A percentile compares a stretch with the other conserved stretches of the same genome.
These are phyloP conservation scores for Podospora pseudopauciseta DNA, from an alignment of 495 filamentous ascomycete genomes.

Conservation along the genomic window DNA sequence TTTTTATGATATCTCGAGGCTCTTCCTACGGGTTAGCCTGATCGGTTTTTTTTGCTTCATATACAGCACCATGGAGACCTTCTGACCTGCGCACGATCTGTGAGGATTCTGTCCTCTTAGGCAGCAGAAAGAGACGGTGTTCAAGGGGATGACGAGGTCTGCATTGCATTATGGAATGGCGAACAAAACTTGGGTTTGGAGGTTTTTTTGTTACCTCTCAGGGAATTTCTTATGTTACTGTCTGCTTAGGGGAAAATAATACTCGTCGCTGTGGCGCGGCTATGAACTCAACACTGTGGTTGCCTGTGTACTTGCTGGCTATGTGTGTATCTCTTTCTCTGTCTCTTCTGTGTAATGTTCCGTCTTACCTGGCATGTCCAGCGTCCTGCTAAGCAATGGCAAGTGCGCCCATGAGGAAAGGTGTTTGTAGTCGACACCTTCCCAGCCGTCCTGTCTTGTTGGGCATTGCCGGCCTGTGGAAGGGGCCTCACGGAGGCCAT, in stretches of 20 bases:
- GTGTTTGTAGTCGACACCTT: background rate
- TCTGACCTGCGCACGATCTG: conserved; percentile 42
- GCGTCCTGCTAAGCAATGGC: background rate
- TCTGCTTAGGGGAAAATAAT: background rate
- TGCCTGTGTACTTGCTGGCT: background rate
- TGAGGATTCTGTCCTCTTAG: conserved; percentile 36
- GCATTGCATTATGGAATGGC: conserved; percentile 41
- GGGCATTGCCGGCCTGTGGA: background rate
- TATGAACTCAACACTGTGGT: background rate
- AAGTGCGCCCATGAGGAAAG: background rate
- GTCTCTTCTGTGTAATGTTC: background rate
- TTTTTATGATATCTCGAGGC: conserved; percentile 10
- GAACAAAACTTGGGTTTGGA: conserved; percentile 29
- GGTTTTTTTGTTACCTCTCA: conserved; percentile 5
- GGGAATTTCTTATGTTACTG: background rate
- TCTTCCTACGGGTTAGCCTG: conserved; percentile 11
- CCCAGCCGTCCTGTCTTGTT: background rate
- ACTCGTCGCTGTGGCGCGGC: background rate
- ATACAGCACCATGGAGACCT: conserved; percentile 24
- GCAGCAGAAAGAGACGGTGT: conserved; percentile 38
- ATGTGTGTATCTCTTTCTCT: background rate
- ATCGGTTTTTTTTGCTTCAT: conserved; percentile 21
- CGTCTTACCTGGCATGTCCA: background rate
- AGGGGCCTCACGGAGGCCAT: background rate
- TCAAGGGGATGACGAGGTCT: conserved; percentile 47